Conservation (phyloP, 73 alveolate species). For the Paramecium octaurelia region DNA sequence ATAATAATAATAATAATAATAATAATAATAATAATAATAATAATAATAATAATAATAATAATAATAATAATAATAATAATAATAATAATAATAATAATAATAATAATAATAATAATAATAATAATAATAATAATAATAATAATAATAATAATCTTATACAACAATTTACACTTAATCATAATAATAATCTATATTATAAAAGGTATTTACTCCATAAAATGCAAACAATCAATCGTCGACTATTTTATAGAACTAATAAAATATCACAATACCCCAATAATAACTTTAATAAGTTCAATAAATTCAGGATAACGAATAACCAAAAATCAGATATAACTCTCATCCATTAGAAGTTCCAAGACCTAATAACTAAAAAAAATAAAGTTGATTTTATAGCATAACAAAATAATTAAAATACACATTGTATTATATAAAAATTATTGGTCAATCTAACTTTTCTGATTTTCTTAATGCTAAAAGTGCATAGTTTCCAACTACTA, state of each 20-base stretch:
- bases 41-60: neutral
- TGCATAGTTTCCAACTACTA: slow-evolving; percentile 34
- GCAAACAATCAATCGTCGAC: neutral
- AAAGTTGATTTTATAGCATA: neutral
- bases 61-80: neutral
- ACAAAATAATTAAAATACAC: neutral
- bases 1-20: neutral
- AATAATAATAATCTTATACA: neutral
- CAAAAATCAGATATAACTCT: neutral
- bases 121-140: too few species aligned
- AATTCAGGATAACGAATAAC: neutral
- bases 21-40: neutral
- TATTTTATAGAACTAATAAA: neutral
- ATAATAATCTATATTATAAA: neutral
- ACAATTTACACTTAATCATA: neutral
- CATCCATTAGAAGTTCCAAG: neutral
- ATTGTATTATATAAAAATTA: neutral
- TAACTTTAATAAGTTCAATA: neutral
- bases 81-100: neutral
- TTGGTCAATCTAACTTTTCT: slow-evolving; percentile 18
- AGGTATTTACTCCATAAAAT: neutral
- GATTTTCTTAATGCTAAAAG: neutral
- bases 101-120: neutral
- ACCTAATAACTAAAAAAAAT: neutral
- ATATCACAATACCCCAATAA: neutral